Evolutionary conservation across 805 yeast genomes (phyloP).

Genomic region (Candida krabiensis): DNA sequence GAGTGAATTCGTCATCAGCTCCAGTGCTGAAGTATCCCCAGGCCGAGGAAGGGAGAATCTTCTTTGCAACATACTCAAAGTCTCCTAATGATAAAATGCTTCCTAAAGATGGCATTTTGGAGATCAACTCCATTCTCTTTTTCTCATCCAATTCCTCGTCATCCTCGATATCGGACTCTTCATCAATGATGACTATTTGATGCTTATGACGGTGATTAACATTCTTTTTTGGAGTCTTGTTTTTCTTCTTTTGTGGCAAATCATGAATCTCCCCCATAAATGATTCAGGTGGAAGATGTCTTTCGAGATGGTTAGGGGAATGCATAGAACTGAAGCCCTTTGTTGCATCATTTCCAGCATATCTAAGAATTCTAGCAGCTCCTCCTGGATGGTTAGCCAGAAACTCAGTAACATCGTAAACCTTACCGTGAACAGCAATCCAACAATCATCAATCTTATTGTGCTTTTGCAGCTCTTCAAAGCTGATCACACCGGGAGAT

Average conservation of each 20-base stretch:
- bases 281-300: constrained; percentile 25
- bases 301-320: constrained; percentile 25
- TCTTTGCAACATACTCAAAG: constrained; percentile 82
- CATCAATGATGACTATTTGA: constrained; percentile 45
- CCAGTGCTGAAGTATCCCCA: constrained; percentile 90
- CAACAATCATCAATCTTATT: constrained; percentile 65
- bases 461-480: constrained; percentile 44
- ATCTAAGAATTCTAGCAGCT: constrained; percentile 37
- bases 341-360: constrained; percentile 54
- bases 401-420: constrained; percentile 66
- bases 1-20: constrained; percentile 82
- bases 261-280: constrained; percentile 38
- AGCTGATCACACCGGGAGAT: constrained; percentile 7
- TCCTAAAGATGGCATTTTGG: constrained; percentile 63
- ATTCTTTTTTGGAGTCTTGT: constrained; percentile 28
- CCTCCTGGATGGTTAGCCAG: constrained; percentile 49
- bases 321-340: constrained; percentile 30
- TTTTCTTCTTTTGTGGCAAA: constrained; percentile 24
- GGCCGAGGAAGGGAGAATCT: constrained; percentile 68
- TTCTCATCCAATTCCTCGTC: constrained; percentile 32
- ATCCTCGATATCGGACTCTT: constrained; percentile 3
- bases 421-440: constrained; percentile 79
- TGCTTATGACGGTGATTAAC: constrained; percentile 28
- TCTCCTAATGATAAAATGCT: constrained; percentile 74
- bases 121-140: constrained; percentile 36